Percentiles rank a stretch among this genome's conserved stretches.
Evolutionary conservation across 768 basidiomycete species (phyloP).

Genomic region (Russula virescens): DNA sequence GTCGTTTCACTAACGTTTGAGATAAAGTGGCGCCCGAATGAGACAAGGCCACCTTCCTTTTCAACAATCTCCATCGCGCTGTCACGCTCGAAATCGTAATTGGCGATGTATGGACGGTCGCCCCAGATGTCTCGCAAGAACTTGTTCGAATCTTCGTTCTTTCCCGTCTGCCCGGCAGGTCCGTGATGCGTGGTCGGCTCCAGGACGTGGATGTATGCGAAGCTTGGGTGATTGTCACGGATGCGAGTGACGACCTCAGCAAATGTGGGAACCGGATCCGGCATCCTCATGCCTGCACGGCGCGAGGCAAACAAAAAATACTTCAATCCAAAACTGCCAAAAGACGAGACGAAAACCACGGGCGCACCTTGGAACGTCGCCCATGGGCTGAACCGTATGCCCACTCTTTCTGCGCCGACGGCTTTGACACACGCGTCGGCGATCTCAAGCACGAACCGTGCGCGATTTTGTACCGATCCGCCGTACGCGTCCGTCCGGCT

Average conservation of each 20-base stretch:
- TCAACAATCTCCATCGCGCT: conserved; percentile 21
- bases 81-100: conserved; percentile 26
- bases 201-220: conserved; percentile 30
- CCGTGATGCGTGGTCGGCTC: conserved; percentile 24
- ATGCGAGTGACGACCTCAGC: conserved; percentile 27
- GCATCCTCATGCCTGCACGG: conserved; percentile 11
- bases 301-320: not conserved
- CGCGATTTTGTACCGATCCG: conserved; percentile 42
- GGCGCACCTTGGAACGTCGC: not conserved
- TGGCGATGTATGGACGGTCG: conserved; percentile 24
- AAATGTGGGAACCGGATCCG: conserved; percentile 30
- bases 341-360: no score
- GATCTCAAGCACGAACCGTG: conserved; percentile 36
- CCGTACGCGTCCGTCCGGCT: conserved; percentile 43
- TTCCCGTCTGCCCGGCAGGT: not conserved
- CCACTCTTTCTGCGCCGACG: conserved; percentile 34
- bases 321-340: no score
- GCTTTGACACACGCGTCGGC: conserved; percentile 33
- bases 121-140: conserved; percentile 28
- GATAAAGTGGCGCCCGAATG: conserved; percentile 15
- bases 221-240: conserved; percentile 17
- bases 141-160: conserved; percentile 21
- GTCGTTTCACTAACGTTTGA: conserved; percentile 11
- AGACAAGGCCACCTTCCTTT: conserved; percentile 16
- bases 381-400: conserved; percentile 34